Evolutionary conservation across 2,329 filamentous ascomycete genomes (phyloP), one percentile per base, ranked within the genome.

Genomic region (Sclerotinia borealis): DNA sequence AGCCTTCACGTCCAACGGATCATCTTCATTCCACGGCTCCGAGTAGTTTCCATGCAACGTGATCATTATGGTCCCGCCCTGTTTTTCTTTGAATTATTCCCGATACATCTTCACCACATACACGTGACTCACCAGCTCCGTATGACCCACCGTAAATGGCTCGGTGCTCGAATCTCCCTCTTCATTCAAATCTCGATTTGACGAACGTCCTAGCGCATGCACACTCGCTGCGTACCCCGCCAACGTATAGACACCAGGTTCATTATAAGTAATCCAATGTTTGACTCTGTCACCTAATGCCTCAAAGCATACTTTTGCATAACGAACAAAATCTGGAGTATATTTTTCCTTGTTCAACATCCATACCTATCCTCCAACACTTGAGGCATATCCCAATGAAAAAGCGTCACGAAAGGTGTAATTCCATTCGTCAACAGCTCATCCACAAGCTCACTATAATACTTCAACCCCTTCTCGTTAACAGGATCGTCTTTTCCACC

Each of bases 251-350:
- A 91, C 93, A 84, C 89, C 93, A 7, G 91, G 91, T 78, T 96
- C 91, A 75, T 93, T 93, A 79, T 93, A 91, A 29, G 90, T 93
- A 74, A 92, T 90, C 91, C 91, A 96, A 77, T 91, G 82, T 79
- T 91, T 91, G 73, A 92, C 90, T 75, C 86, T 88, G 66, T 85
- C 83, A 59, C 69, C 68, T 8, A 95, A 82, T 1, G 86, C 83
- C 73, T 88, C 82, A 79, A 91, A 95, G 72, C 91, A 82, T 52
- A 92, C 80, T 66, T 88, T 85, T 10, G 91, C 89, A 73, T 92
- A 96, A 76, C 87, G 79, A 72, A 90, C 87, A 73, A 86, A 96
- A 77, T 96, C 92, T 61, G 88, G 83, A 1, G 89, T 85, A 75
- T 93, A 95, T 77, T 93, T 90, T 34, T 86, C 80, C 74, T 88